A percentile compares a stretch with the other conserved stretches of the same genome.
These are phyloP conservation scores for Erysimum pusillum DNA, from an alignment of 441 rosid species.

Conservation along the genomic window DNA sequence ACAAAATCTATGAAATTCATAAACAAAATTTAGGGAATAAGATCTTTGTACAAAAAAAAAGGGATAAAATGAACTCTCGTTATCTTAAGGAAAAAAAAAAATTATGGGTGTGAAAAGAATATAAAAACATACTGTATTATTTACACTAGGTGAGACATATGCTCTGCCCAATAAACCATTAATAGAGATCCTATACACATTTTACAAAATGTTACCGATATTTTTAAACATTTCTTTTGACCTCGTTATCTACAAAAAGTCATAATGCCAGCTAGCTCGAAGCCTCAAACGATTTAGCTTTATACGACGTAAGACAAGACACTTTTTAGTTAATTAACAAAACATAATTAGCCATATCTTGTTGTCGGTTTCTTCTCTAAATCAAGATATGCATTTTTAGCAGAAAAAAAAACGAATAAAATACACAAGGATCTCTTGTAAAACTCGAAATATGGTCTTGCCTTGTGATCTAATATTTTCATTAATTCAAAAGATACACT, in stretches of 20 bases:
- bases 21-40: not conserved
- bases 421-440: slow-evolving; percentile 32
- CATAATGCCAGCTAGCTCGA: slow-evolving; percentile 39
- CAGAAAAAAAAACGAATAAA: not conserved
- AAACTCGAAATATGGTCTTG: slow-evolving; percentile 22
- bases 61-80: no score
- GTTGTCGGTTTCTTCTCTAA: slow-evolving; percentile 30
- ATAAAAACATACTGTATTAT: not conserved
- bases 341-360: slow-evolving; percentile 24
- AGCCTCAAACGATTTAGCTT: slow-evolving; percentile 12
- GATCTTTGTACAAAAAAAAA: not conserved
- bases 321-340: slow-evolving; percentile 5
- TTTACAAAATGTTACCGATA: slow-evolving; percentile 16
- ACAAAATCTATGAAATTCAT: not conserved
- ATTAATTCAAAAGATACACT: slow-evolving; percentile 3
- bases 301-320: slow-evolving; percentile 30
- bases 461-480: slow-evolving; percentile 14
- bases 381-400: not conserved
- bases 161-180: slow-evolving; percentile 35
- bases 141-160: slow-evolving; percentile 34
- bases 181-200: slow-evolving; percentile 30
- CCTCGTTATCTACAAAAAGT: slow-evolving; percentile 44
- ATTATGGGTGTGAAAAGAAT: slow-evolving; percentile 10
- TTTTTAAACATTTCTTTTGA: slow-evolving; percentile 39
- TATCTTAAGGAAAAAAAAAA: not conserved